Percentiles rank a stretch among this genome's conserved stretches.
Evolutionary conservation across 2,329 filamentous ascomycete genomes (phyloP).

Genomic region (Pseudogymnoascus sp.): DNA sequence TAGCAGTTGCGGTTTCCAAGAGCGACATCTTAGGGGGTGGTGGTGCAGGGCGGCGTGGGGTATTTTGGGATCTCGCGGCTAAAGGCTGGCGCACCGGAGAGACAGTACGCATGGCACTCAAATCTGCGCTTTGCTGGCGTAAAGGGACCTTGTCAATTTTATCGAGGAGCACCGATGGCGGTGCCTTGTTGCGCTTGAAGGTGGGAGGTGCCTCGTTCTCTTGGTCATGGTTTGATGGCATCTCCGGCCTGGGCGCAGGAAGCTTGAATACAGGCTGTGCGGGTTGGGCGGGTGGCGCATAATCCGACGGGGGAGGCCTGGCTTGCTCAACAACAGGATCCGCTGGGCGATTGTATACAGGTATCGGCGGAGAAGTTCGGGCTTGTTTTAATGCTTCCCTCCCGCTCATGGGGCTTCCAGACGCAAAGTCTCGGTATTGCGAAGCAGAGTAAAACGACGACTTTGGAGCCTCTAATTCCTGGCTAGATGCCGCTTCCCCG

Average conservation of each 20-base stretch:
- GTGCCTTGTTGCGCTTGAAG: slow-evolving; percentile 43
- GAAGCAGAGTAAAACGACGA: slow-evolving; percentile 25
- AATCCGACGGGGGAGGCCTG: slow-evolving; percentile 34
- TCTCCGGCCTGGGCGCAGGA: slow-evolving; percentile 44
- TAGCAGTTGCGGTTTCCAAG: slow-evolving; percentile 79
- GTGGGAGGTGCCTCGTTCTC: slow-evolving; percentile 73
- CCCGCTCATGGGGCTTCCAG: slow-evolving; percentile 42
- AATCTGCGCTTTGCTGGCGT: slow-evolving; percentile 40
- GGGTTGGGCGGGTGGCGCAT: slow-evolving; percentile 33
- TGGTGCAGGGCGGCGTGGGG: slow-evolving; percentile 66
- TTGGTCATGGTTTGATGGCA: slow-evolving; percentile 64
- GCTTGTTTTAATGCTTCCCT: neutral
- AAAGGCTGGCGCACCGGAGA: slow-evolving; percentile 51
- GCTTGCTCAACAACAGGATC: slow-evolving; percentile 24
- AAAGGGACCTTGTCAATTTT: slow-evolving; percentile 41
- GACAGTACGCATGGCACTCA: slow-evolving; percentile 29
- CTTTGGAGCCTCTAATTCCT: slow-evolving; percentile 26
- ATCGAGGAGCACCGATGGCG: slow-evolving; percentile 20
- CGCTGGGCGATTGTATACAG: neutral
- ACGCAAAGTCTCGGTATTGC: slow-evolving; percentile 30
- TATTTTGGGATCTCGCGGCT: slow-evolving; percentile 50
- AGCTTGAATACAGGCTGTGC: slow-evolving; percentile 49
- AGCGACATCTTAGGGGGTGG: slow-evolving; percentile 96
- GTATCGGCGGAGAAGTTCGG: neutral
- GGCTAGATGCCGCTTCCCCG: slow-evolving; percentile 15